A percentile compares a stretch with the other conserved stretches of the same genome.
These are phyloP conservation scores for Leccinum disarticulatum DNA, from an alignment of 768 basidiomycete genomes.

Conservation along the genomic window DNA sequence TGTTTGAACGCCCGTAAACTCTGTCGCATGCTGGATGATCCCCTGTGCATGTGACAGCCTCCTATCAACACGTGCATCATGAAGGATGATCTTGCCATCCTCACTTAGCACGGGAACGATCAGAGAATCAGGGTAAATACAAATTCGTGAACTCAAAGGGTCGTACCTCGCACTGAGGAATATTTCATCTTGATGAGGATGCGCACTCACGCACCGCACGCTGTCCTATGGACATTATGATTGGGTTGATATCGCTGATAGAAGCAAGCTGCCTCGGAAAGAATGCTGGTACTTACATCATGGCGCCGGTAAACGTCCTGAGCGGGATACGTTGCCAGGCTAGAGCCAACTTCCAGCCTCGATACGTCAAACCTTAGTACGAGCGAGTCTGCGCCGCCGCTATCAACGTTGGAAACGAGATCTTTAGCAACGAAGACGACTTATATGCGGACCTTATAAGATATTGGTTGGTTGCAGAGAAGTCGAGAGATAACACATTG, in stretches of 20 bases:
- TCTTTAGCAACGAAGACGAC: conserved; percentile 13
- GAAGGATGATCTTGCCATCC: conserved; percentile 64
- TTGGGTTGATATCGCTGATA: conserved; percentile 21
- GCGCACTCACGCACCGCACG: conserved; percentile 63
- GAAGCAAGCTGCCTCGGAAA: conserved; percentile 11
- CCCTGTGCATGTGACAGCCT: conserved; percentile 43
- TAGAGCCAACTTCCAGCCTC: conserved; percentile 27
- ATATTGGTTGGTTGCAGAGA: conserved; percentile 64
- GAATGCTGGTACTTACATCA: conserved; percentile 23
- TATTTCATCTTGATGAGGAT: conserved; percentile 65
- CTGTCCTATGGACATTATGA: conserved; percentile 48
- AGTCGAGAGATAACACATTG: conserved; percentile 69
- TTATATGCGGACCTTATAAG: conserved; percentile 57
- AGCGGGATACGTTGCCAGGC: conserved; percentile 14
- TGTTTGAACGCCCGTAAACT: conserved; percentile 70
- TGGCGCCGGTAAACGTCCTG: conserved; percentile 33
- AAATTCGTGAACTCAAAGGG: conserved; percentile 14
- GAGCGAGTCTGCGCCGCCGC: conserved; percentile 54
- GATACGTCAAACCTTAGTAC: conserved; percentile 57
- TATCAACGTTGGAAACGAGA: conserved; percentile 24
- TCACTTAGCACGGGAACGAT: conserved; percentile 46
- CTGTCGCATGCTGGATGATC: conserved; percentile 49
- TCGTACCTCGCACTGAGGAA: conserved; percentile 67
- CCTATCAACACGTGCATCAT: conserved; percentile 52
- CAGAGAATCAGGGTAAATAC: conserved; percentile 14